Evolutionary conservation across 2,329 filamentous ascomycete genomes (phyloP).

Genomic region (Botrytis squamosa): DNA sequence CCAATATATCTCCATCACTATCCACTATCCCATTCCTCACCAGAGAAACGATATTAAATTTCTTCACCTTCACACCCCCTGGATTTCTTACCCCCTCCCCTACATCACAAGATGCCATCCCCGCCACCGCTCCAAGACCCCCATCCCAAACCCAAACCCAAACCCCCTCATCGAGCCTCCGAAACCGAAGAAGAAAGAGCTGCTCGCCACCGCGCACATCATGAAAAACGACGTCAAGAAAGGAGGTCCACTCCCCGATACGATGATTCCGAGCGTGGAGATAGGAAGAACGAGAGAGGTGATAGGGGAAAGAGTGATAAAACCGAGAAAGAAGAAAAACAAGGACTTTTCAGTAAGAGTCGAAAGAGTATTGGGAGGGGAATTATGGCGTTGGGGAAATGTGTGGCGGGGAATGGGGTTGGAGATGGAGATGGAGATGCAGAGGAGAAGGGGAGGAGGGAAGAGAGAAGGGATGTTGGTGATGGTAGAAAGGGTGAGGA

Average conservation of each 20-base stretch:
- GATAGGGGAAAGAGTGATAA: background rate
- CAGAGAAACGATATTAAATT: background rate
- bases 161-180: background rate
- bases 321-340: background rate
- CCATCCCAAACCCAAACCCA: background rate
- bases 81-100: background rate
- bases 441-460: background rate
- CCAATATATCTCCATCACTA: background rate
- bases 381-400: background rate
- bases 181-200: background rate
- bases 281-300: background rate
- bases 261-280: background rate
- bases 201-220: background rate
- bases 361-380: conserved; percentile 5
- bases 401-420: too few relatives aligned
- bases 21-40: too few relatives aligned
- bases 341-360: background rate
- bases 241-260: background rate
- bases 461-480: background rate
- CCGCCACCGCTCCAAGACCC: background rate
- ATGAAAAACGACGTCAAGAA: background rate
- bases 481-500: background rate
- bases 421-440: background rate
- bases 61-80: background rate
- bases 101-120: background rate